These are phyloP conservation scores for Paramecium sexaurelia DNA, from an alignment of 73 alveolate species.

Conservation along the genomic window DNA sequence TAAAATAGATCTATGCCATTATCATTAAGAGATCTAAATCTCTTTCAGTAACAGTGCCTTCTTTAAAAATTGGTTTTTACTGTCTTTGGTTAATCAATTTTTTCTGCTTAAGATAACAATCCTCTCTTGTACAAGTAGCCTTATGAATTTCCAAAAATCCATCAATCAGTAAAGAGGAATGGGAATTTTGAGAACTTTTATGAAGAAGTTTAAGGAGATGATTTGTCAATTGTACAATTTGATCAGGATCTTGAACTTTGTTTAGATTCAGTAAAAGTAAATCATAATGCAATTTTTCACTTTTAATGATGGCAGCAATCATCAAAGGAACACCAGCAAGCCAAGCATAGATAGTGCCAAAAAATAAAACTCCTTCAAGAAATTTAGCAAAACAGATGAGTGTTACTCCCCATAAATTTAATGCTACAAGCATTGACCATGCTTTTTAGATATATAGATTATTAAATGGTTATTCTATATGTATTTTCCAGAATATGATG, in stretches of 20 bases:
- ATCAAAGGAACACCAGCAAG: slow-evolving; percentile 47
- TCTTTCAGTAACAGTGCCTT: slow-evolving; percentile 43
- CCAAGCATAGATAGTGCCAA: slow-evolving; percentile 61
- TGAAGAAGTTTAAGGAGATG: neutral
- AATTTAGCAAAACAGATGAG: slow-evolving; percentile 56
- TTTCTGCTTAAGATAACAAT: slow-evolving; percentile 52
- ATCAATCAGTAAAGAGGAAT: slow-evolving; percentile 36
- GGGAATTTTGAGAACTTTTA: neutral
- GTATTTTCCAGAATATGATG: slow-evolving; percentile 34
- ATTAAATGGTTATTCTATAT: slow-evolving; percentile 49
- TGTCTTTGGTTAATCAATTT: neutral
- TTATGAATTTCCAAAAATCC: slow-evolving; percentile 57
- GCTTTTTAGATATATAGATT: slow-evolving; percentile 8
- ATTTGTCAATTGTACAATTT: neutral
- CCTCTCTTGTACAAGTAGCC: slow-evolving; percentile 60
- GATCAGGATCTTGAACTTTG: slow-evolving; percentile 28
- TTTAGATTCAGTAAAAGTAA: slow-evolving; percentile 43
- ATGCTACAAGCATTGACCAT: slow-evolving; percentile 48
- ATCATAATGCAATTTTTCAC: slow-evolving; percentile 44
- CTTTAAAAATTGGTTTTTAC: neutral
- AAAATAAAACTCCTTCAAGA: slow-evolving; percentile 42
- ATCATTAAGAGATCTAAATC: slow-evolving; percentile 29
- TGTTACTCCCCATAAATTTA: slow-evolving; percentile 49
- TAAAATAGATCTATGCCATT: slow-evolving; percentile 35
- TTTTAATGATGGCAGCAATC: neutral